phyloP scores from a whole-genome alignment of 441 rosid genomes.

The Erodium texanum region DNA sequence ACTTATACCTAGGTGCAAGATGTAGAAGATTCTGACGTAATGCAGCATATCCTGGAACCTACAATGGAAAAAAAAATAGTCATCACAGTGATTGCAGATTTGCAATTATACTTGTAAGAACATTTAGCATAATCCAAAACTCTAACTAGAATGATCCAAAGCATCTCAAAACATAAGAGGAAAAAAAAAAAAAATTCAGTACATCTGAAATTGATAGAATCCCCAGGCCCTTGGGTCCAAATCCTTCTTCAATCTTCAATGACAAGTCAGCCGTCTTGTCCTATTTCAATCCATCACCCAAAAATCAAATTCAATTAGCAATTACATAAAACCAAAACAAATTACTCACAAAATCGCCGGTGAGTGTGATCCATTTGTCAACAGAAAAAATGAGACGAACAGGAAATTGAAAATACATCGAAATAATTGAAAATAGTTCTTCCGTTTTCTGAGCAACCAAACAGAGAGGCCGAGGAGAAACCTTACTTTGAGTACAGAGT shows the following conservation, averaged over 20 bases:
- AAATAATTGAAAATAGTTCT: not conserved
- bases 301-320: conserved; percentile 3
- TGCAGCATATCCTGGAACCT: conserved; percentile 77
- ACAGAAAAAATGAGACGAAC: not conserved
- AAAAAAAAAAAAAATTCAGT: conserved; percentile 8
- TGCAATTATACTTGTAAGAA: not conserved
- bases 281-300: conserved; percentile 31
- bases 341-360: not conserved
- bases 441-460: conserved; percentile 13
- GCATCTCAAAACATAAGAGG: not conserved
- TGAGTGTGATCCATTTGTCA: not conserved
- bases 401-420: not conserved
- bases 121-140: not conserved
- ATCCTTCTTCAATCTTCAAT: conserved; percentile 63
- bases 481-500: conserved; percentile 59
- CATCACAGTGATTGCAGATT: not conserved
- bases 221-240: conserved; percentile 82
- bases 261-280: conserved; percentile 57
- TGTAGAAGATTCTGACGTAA: conserved; percentile 64
- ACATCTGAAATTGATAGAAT: conserved; percentile 63
- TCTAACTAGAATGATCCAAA: not conserved
- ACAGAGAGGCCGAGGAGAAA: conserved; percentile 9
- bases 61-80: conserved; percentile 8
- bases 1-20: conserved; percentile 61
- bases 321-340: not conserved